Conservation (phyloP, 192 early-diverging fungal genomes). For the Ramicandelaber brevisporus region DNA sequence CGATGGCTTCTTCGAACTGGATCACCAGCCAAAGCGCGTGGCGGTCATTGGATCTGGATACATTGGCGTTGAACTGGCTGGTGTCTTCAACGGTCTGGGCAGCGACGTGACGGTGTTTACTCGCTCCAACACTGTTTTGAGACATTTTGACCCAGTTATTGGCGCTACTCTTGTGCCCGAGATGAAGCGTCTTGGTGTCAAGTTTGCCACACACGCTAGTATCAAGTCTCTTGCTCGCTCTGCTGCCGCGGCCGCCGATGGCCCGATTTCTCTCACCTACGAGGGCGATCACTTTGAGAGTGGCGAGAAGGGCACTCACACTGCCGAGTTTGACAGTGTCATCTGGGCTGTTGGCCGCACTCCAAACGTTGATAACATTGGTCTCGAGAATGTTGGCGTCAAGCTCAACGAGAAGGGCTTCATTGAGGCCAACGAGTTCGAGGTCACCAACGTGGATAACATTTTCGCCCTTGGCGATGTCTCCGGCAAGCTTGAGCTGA, state of each 20-base stretch:
- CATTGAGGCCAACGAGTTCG: conserved; percentile 66
- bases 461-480: conserved; percentile 89
- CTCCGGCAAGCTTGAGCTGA: conserved; percentile 72
- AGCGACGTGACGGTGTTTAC: conserved; percentile 60
- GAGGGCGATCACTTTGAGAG: conserved; percentile 9
- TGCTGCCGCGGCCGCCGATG: conserved; percentile 27
- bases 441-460: conserved; percentile 40
- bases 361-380: conserved; percentile 46
- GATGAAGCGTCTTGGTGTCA: conserved; percentile 49
- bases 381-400: conserved; percentile 36
- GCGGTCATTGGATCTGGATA: conserved; percentile 76
- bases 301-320: conserved; percentile 4
- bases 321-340: conserved; percentile 50
- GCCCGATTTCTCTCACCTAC: conserved; percentile 26
- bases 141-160: conserved; percentile 65
- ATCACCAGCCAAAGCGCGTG: conserved; percentile 76
- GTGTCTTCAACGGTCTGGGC: conserved; percentile 78
- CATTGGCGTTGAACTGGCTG: conserved; percentile 89
- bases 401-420: conserved; percentile 36
- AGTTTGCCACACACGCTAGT: too few species aligned
- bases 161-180: conserved; percentile 50
- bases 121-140: conserved; percentile 61
- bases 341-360: conserved; percentile 80
- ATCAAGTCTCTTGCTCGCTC: conserved; percentile 50
- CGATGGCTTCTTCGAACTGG: conserved; percentile 91